Evolutionary conservation across 2,329 filamentous ascomycete genomes (phyloP).

Genomic region (Cytospora schulzeri): DNA sequence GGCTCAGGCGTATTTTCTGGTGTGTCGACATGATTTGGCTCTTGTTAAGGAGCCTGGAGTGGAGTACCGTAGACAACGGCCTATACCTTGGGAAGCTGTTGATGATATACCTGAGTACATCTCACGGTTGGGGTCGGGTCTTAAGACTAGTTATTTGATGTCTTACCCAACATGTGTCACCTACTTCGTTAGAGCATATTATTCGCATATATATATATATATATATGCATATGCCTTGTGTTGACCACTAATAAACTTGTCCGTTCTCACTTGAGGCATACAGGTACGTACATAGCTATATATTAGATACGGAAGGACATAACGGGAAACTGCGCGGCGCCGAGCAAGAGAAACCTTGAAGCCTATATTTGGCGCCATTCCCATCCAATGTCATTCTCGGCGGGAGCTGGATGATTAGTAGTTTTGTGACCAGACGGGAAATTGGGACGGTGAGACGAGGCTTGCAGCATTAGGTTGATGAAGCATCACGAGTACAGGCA

Average conservation of each 20-base stretch:
- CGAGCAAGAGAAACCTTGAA: neutral
- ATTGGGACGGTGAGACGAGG: neutral
- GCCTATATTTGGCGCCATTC: neutral
- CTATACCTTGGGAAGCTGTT: neutral
- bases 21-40: neutral
- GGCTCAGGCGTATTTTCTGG: neutral
- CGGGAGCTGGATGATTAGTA: neutral
- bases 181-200: neutral
- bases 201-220: neutral
- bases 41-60: neutral
- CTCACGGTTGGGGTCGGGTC: neutral
- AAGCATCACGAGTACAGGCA: neutral
- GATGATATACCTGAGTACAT: neutral
- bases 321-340: neutral
- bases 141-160: neutral
- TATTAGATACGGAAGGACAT: neutral
- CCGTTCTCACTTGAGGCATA: neutral
- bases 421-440: neutral
- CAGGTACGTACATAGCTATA: neutral
- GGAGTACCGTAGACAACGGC: neutral
- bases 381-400: neutral
- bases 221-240: neutral
- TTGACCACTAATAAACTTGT: neutral
- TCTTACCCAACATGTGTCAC: neutral
- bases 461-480: neutral